Evolutionary conservation across 805 yeast genomes (phyloP).

Genomic region (Teunomyces tritomae): DNA sequence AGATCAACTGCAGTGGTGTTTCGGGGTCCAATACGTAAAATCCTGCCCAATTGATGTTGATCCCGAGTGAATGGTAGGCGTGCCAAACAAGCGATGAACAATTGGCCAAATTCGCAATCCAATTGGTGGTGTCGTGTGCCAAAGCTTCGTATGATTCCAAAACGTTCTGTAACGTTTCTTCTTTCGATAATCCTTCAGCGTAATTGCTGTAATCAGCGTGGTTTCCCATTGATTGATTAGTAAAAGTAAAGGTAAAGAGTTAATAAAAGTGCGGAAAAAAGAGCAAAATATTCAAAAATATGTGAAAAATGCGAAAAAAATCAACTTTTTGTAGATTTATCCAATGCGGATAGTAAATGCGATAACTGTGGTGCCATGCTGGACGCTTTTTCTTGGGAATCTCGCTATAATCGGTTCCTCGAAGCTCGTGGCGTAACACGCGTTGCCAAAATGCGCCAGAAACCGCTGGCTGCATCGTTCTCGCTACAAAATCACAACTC

Average conservation of each 20-base stretch:
- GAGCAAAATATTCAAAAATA: too few relatives aligned
- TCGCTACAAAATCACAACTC: too few relatives aligned
- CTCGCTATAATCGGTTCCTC: too few relatives aligned
- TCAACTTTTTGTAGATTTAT: too few relatives aligned
- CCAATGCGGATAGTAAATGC: too few relatives aligned
- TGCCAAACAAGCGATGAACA: constrained; percentile 87
- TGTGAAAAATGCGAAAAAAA: too few relatives aligned
- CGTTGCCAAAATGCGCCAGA: too few relatives aligned
- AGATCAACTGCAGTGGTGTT: constrained; percentile 46
- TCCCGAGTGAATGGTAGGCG: constrained; percentile 63
- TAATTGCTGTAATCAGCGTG: constrained; percentile 80
- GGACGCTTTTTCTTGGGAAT: too few relatives aligned
- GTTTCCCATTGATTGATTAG: constrained; percentile 12
- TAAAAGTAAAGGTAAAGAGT: neutral
- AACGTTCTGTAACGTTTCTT: constrained; percentile 57
- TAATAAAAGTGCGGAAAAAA: neutral
- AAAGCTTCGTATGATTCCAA: constrained; percentile 65
- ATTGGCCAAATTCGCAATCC: constrained; percentile 89
- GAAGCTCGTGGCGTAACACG: too few relatives aligned
- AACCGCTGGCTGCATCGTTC: too few relatives aligned
- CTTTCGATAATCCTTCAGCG: constrained; percentile 31
- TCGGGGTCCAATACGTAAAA: constrained; percentile 61
- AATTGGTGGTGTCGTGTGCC: constrained; percentile 59
- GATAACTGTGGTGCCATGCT: too few relatives aligned
- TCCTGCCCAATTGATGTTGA: constrained; percentile 87